Evolutionary conservation across 2,329 filamentous ascomycete species (phyloP), one percentile per base, ranked within the genome.

Genomic region (Colletotrichum tabaci): DNA sequence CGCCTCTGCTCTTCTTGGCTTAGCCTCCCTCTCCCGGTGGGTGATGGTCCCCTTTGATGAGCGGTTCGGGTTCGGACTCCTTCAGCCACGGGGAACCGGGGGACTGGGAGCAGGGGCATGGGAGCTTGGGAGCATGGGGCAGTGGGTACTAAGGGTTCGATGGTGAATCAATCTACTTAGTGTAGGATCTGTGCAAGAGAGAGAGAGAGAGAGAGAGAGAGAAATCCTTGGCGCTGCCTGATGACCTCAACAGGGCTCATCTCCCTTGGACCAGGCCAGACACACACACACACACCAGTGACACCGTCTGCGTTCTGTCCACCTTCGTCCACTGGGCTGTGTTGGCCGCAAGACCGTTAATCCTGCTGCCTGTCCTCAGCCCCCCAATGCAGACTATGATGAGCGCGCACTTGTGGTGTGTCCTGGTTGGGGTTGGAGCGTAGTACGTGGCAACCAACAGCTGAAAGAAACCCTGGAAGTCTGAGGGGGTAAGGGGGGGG

Each of bases 1-100:
- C 60, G 35, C 60, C 21, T 52, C 30, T 50, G 21, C 60, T 52
- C 60, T 62, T 62, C 60, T 62, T 40, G 35, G 60, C 60, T 16
- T 62, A 62, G 60, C 47, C 38, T 4, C 4, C 1, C 26, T 30
- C 26, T 30, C 26, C 26, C 60, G 47, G 35, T 47, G 42, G 38
- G n/a, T 12, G 35, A 13, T 18, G 18, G 60, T 42, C 21, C 52
- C 26, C 16, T 50, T 15, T 16, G 49, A 38, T 30, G 9, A 55
- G 38, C 52, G 26, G 52, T 30, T 55, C 52, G 30, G 52, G 52
- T 55, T 55, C 30, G 30, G 30, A 38, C 4, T 55, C 52, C 52
- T 55, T 38, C 26, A 38, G 52, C 30, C 30, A 55, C 55, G 21
- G n/a, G 52, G n/a, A 30, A 55, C 30, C 55, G 21, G 55, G 55